Base-by-base conservation (phyloP, 1,284 basidiomycete genomes). In the Puccinia novopanici region DNA sequence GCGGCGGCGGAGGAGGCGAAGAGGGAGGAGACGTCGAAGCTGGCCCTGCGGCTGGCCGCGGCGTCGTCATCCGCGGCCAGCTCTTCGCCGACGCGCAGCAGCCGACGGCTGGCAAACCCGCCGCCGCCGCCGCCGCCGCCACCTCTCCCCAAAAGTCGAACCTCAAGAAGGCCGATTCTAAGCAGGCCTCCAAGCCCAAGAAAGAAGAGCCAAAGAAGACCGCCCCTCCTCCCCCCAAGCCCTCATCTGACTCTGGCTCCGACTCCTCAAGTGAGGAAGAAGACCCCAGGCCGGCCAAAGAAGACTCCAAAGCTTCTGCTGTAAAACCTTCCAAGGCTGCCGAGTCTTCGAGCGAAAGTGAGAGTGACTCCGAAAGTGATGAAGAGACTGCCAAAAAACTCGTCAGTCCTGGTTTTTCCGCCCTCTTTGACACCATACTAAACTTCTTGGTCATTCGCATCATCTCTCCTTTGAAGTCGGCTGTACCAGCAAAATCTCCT, bases 171-270 rank as follows among this genome's bases (percentile, higher is more conserved):
- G 13, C 65, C 4, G 30, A 42, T 27, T 8, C 67, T 45, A 70
- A 48, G 42, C 27, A 45, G 45, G 45, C 45, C 12, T 12, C 67
- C 40, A 40, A 65, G 17, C n/a, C 61, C 19, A 70, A 70, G 67
- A 22, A 45, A 50, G 40, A 24, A n/a, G 15, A 27, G 6, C 37
- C 65, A 5, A 78, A 78, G 76, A 78, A 78, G 40, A 9, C 19
- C 19, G 42, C 61, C 48, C 42, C 34, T 50, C 24, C n/a, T 22
- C 61, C 75, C 34, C 48, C 63, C 22, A 76, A 76, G 48, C 48
- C 61, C 17, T 40, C 50, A 40, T 50, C 75, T 67, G 76, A 78
- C 40, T 78, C 76, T n/a, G 34, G 24, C 24, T 78, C 76, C n/a
- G 76, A 78, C 40, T 55, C 48, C 40, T 65, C 71, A 42, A 57